Evolutionary conservation across 2,329 filamentous ascomycete species (phyloP), one percentile per base, ranked within the genome.

Genomic region (Botryotinia calthae): DNA sequence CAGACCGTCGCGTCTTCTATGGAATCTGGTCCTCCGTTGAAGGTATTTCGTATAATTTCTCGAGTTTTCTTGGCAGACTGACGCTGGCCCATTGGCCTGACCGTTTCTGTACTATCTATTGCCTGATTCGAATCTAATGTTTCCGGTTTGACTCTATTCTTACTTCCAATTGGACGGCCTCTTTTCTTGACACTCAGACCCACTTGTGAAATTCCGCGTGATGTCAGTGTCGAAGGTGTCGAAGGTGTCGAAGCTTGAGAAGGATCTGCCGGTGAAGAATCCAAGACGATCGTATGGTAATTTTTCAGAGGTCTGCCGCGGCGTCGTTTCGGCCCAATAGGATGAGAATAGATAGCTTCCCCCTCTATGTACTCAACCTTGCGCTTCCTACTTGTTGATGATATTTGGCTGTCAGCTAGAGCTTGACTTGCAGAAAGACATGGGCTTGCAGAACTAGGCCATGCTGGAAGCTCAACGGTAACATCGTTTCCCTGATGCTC

Each of bases 241-340:
- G 34, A 34, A 34, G 44, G 16, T 4, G 22, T 51, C 37, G 22
- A 54, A 51, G 10, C 16, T 42, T 28, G 18, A 31, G 34, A n/a
- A 56, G 48, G 42, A 25, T 25, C 20, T 56, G n/a, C 18, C 14
- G 65, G 48, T 20, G 48, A 42, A 56, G 34, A 25, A 2, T 54
- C n/a, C 31, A 12, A 14, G 31, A 42, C 1, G 3, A 16, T 56
- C 22, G 25, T n/a, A 16, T 10, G 6, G 8, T 9, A 56, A 67
- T 56, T 6, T 3, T 31, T 31, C 3, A 28, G 56, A 14, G 48
- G 65, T 56, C 65, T 56, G 7, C 65, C 65, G 2, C 65, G 48
- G 40, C 65, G 54, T 67, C 48, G 34, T 67, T 67, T 67, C 18
- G 65, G 65, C 10, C 48, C 65, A 22, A 56, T 67, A 20, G 65